These are phyloP conservation scores for Candida methanosorbosa DNA, from an alignment of 805 yeast species.

Conservation along the genomic window DNA sequence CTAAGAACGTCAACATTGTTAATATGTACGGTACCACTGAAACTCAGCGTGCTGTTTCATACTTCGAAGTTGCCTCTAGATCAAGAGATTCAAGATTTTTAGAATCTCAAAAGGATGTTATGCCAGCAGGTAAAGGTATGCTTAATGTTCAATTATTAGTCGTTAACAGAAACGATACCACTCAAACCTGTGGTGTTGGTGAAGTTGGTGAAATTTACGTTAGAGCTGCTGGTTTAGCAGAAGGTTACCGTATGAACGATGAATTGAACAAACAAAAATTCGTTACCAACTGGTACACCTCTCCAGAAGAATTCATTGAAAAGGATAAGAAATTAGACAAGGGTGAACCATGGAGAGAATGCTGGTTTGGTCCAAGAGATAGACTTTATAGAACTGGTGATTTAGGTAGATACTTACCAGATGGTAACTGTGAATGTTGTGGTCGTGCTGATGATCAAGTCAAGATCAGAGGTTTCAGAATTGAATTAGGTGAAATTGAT, in stretches of 20 bases:
- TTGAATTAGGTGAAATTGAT: conserved; percentile 96
- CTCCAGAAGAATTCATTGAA: conserved; percentile 51
- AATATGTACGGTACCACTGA: conserved; percentile 99
- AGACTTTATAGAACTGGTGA: conserved; percentile 96
- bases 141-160: conserved; percentile 86
- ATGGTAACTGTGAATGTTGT: conserved; percentile 95
- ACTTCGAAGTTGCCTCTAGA: conserved; percentile 77
- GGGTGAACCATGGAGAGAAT: conserved; percentile 59
- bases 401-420: conserved; percentile 91
- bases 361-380: conserved; percentile 93
- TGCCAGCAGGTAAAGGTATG: conserved; percentile 99
- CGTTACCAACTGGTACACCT: conserved; percentile 84
- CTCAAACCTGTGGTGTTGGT: conserved; percentile 95
- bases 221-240: conserved; percentile 96
- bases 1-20: conserved; percentile 81
- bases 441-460: conserved; percentile 99
- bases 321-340: conserved; percentile 38
- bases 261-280: conserved; percentile 84
- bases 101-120: conserved; percentile 81
- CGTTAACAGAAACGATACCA: conserved; percentile 81
- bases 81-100: conserved; percentile 62
- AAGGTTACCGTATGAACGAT: conserved; percentile 89
- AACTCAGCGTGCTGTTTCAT: conserved; percentile 97
- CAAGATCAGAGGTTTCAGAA: conserved; percentile 96
- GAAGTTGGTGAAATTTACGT: conserved; percentile 98